A percentile compares a stretch with the other conserved stretches of the same genome.
Conservation (phyloP, 148 eudicot species). For the Rhododendron kiyosumense region DNA sequence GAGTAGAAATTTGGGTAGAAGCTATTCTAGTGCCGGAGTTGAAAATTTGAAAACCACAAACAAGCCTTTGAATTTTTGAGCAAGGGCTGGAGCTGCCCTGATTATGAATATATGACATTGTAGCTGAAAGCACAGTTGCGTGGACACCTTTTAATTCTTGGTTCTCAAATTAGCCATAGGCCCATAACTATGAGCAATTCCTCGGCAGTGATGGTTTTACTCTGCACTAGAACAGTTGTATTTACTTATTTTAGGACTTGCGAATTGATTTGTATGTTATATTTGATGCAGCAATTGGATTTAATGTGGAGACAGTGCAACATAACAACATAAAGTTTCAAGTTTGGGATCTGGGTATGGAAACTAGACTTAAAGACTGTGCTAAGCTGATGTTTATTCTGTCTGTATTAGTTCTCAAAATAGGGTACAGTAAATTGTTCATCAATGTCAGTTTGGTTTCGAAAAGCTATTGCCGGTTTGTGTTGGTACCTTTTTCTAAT, state of each 20-base stretch:
- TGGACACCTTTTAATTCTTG: neutral
- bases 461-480: neutral
- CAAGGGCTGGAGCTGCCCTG: neutral
- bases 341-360: slow-evolving; percentile 99
- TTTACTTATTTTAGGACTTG: neutral
- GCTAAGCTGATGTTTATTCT: neutral
- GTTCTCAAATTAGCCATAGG: neutral
- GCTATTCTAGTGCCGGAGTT: neutral
- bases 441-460: neutral
- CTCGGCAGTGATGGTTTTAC: neutral
- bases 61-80: neutral
- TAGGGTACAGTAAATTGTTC: neutral
- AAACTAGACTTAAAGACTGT: neutral
- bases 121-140: neutral
- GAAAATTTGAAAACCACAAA: neutral
- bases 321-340: slow-evolving; percentile 94
- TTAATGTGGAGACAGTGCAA: slow-evolving; percentile 96
- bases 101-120: neutral
- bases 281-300: slow-evolving; percentile 77
- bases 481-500: neutral
- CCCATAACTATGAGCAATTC: neutral
- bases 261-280: slow-evolving; percentile 7
- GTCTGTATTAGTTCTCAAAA: neutral
- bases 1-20: neutral
- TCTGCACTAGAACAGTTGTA: neutral